Evolutionary conservation across 441 rosid genomes (phyloP), one percentile per base, ranked within the genome.

Genomic region (Mallotus repandus): DNA sequence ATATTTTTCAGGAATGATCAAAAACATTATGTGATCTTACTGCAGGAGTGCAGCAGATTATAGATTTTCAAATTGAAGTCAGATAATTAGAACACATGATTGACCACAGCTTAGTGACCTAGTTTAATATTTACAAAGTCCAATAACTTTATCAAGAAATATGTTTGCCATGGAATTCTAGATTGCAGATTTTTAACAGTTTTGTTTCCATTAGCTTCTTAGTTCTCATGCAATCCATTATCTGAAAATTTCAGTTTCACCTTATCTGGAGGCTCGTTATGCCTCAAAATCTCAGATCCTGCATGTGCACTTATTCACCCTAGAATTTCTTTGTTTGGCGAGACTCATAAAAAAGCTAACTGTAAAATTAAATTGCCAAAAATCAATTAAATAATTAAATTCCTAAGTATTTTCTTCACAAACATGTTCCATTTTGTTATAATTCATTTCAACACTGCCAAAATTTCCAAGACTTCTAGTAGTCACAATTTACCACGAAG

Each of bases 401-500:
- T 45, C 15, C 12, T 8, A 25, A 32, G 5, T 9, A 32, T 15
- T 74, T 46, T 73, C 49, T 66, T 25, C 48, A 32, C 68, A 4
- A 57, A 57, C 58, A 45, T 15, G 9, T 72, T 54, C 58, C 6
- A 21, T 19, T 21, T 43, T 43, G 18, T 41, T 29, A n/a, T 32
- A 49, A 56, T 52, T 60, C 21, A 32, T 50, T 52, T 16, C 15
- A 46, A 11, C 61, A 11, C 53, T n/a, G 25, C 9, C 46, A 8
- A 41, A 41, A 22, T 46, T 18, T 25, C 21, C 49, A 18, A 48
- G 9, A 18, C 35, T n/a, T 63, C 43, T n/a, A 22, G 21, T 4
- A 22, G 32, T 69, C 70, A 9, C 48, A 57, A 68, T 19, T 80
- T 43, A 15, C 38, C 52, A 35, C 9, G 32, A 78, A 62, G 63